Percentiles rank a stretch among this genome's conserved stretches.
Evolutionary conservation across 2,329 filamentous ascomycete species (phyloP).

Genomic region (Neoarthrinium moseri): DNA sequence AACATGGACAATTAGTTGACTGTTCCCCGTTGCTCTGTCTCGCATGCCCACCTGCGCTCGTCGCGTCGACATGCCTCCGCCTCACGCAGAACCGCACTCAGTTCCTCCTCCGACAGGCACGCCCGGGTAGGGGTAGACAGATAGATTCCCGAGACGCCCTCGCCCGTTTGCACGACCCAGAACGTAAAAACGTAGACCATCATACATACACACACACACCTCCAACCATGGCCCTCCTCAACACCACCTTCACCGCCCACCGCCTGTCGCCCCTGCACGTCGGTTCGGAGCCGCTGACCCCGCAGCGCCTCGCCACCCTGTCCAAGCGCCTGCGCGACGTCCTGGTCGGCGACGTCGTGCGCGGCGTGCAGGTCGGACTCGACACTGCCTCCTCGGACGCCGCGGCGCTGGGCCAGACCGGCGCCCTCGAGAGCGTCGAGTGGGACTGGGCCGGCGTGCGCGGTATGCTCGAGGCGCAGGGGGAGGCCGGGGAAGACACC

Average conservation of each 20-base stretch:
- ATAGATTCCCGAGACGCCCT: too few relatives aligned
- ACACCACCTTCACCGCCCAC: conserved; percentile 58
- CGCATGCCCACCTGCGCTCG: too few relatives aligned
- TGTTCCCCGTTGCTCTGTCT: too few relatives aligned
- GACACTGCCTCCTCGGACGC: conserved; percentile 36
- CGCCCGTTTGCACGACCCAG: too few relatives aligned
- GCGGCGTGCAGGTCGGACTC: conserved; percentile 55
- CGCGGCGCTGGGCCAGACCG: conserved; percentile 35
- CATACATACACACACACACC: not conserved
- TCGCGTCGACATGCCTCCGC: too few relatives aligned
- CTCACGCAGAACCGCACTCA: too few relatives aligned
- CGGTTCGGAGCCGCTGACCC: conserved; percentile 37
- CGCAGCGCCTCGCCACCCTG: conserved; percentile 38
- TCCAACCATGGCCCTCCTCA: conserved; percentile 39
- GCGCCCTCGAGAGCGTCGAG: conserved; percentile 44
- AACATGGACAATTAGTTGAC: too few relatives aligned
- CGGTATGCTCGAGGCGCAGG: conserved; percentile 17
- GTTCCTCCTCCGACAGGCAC: too few relatives aligned
- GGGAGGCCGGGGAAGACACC: not conserved
- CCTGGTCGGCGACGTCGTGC: conserved; percentile 58
- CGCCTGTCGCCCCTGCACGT: conserved; percentile 54
- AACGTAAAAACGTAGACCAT: too few relatives aligned
- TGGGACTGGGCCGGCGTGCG: conserved; percentile 43
- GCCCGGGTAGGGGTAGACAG: too few relatives aligned
- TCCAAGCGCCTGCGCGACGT: conserved; percentile 51